Base-by-base conservation (phyloP, 305 asterid species). In the Fraxinus velutina region DNA sequence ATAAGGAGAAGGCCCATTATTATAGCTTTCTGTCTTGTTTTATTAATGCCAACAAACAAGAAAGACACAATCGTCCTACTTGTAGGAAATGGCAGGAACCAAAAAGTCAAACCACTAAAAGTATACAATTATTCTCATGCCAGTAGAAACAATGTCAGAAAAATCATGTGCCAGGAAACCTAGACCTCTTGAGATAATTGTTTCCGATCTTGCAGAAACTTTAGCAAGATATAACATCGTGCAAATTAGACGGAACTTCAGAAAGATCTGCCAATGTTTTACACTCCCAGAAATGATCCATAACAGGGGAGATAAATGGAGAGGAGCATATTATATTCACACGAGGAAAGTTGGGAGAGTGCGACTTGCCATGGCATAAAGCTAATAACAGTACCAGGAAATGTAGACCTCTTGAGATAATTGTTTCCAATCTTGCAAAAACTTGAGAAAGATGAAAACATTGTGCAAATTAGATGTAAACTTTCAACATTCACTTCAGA, bases 71-170 rank as follows among this genome's bases (percentile, higher is more conserved):
- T 60, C 0, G 2, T 60, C 32, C 32, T 60, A 60, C 30, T 1
- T 7, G 29, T 60, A 6, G 13, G 29, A 60, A 60, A 60, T 7
- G 29, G 30, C 5, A 13, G 71, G 71, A 60, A 60, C 10, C 32
- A 78, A 72, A 75, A 30, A 8, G 70, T 77, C 33, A 12, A 4
- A 44, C 73, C 32, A 77, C 44, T 72, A 66, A 73, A 77, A 76
- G 55, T 33, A 60, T 76, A 68, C 62, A 3, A 66, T 57, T 62
- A 72, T 72, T 70, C 60, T 57, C 72, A n/a, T 30, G 60, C 75
- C 34, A 57, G 81, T 17, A 74, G 47, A 80, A 74, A 79, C 73
- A 80, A 82, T 77, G 55, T 66, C 78, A 64, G 34, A 77, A 81
- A 79, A 85, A 71, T 10, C 27, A 75, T 12, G 78, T 73, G 81